Conservation (phyloP, 306 rosid species). For the Cercis canadensis region DNA sequence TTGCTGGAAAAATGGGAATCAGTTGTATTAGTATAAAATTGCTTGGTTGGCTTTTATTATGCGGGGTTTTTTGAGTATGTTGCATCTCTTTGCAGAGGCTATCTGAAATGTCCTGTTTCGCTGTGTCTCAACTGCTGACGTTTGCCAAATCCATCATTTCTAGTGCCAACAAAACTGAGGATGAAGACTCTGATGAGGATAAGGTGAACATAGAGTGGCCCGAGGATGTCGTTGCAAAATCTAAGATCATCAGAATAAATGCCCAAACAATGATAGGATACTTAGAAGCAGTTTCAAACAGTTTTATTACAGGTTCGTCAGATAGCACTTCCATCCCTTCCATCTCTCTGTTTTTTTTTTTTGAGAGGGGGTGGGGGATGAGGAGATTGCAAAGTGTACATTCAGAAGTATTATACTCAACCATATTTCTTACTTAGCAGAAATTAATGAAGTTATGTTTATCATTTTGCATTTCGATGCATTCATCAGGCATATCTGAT, state of each 20-base stretch:
- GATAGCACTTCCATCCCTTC: not conserved
- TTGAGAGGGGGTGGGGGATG: not conserved
- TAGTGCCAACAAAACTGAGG: conserved; percentile 67
- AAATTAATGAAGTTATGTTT: not conserved
- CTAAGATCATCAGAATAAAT: conserved; percentile 82
- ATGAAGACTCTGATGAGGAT: conserved; percentile 53
- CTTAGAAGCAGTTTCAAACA: conserved; percentile 83
- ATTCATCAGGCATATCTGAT: conserved; percentile 80
- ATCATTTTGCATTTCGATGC: conserved; percentile 27
- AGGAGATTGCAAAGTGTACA: too few relatives aligned
- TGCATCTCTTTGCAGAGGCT: conserved; percentile 75
- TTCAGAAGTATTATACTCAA: not conserved
- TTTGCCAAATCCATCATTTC: conserved; percentile 84
- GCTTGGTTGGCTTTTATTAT: not conserved
- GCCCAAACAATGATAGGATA: conserved; percentile 77
- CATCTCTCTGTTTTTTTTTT: not conserved
- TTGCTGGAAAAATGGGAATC: conserved; percentile 15
- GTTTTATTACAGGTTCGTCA: conserved; percentile 83
- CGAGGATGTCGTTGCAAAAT: conserved; percentile 82
- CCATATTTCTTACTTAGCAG: not conserved
- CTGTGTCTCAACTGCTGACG: conserved; percentile 80
- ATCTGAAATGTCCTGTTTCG: conserved; percentile 92
- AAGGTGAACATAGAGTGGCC: conserved; percentile 78
- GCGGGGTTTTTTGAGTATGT: not conserved
- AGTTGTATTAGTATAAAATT: conserved; percentile 1